These are phyloP conservation scores for Aegilops longissima DNA, from an alignment of 176 grass and related monocot genomes.

Conservation along the genomic window DNA sequence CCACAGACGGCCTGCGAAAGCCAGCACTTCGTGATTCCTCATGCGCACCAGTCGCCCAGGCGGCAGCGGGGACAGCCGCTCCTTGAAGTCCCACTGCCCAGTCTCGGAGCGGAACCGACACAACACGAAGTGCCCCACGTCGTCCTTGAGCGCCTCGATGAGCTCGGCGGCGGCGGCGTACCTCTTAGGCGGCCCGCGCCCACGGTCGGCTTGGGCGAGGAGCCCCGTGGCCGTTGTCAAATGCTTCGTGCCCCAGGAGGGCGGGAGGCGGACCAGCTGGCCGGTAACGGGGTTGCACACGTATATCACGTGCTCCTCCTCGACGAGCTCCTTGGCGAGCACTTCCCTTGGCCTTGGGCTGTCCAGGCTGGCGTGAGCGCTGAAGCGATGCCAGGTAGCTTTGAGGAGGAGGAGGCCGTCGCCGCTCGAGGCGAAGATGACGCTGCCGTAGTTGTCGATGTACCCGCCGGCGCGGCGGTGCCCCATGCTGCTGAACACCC, in stretches of 20 bases:
- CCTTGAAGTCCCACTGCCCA: background rate
- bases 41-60: background rate
- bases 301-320: background rate
- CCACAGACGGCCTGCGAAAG: slow-evolving; percentile 6
- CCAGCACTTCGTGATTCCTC: background rate
- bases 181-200: background rate
- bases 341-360: background rate
- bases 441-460: background rate
- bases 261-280: slow-evolving; percentile 7
- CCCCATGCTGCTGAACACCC: background rate
- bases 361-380: background rate
- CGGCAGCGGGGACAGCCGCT: background rate
- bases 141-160: background rate
- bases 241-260: background rate
- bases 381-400: background rate
- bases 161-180: background rate
- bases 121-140: background rate
- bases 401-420: background rate
- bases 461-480: background rate
- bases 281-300: slow-evolving; percentile 6
- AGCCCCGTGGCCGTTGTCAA: background rate
- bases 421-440: background rate
- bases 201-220: background rate
- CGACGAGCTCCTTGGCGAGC: background rate
- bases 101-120: background rate